Base-by-base conservation (phyloP, 1,284 basidiomycete species). In the Cutaneotrichosporon sp. region DNA sequence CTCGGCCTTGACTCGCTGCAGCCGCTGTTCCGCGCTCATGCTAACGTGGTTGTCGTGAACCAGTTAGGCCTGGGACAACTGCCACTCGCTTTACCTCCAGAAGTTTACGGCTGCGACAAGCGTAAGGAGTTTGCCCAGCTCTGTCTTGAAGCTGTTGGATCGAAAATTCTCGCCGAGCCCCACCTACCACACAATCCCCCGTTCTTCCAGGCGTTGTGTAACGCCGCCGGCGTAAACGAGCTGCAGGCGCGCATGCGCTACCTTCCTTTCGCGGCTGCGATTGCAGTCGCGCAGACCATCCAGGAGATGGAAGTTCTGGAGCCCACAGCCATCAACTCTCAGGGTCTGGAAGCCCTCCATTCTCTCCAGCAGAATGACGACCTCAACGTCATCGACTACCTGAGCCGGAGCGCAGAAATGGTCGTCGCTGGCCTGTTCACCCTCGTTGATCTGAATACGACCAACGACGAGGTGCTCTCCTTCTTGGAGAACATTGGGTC, bases 1-100 rank as follows among this genome's bases (percentile, higher is more conserved):
- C 83, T 98, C 63, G 92, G 92, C 11, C 81, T 97, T 53, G 65
- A 79, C 2, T 82, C 81, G 2, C 82, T 89, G n/a, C 83, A 86
- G 5, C 82, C 84, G 4, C 84, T 98, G 6, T 97, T 91, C 72
- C 84, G 88, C 65, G 84, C 87, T 6, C 93, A 97, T 75, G 88
- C 89, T 0, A 86, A 87, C 1, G 89, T 92, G 69, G 83, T 96
- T 64, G 70, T 80, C 14, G 72, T 67, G 61, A 73, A 72, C 50
- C 72, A 80, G 56, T 62, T 76, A 0, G 57, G 63, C 2, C 67
- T 69, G 8, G 69, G 66, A 4, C 80, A 84, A 31, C 86, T 89
- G 65, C 85, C 92, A 38, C 80, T 89, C 60, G 82, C 83, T 18
- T 81, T 96, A 16, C 88, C 90, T 7, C 86, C 87, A 21, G 82